Evolutionary conservation across 1,284 basidiomycete species (phyloP), one percentile per base, ranked within the genome.

Genomic region (Tilletia horrida): DNA sequence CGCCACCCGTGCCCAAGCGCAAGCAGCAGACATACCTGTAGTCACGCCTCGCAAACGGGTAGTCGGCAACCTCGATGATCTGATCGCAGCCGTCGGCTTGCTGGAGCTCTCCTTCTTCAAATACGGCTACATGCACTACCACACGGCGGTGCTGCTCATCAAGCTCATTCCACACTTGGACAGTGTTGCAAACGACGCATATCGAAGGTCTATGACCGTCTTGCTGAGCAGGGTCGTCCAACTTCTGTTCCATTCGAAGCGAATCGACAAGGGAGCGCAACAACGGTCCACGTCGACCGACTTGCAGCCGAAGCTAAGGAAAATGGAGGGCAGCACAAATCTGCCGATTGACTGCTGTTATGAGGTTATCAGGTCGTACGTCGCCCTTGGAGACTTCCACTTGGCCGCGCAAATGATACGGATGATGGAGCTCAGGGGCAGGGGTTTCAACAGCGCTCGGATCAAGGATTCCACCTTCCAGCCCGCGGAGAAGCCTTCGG

Each of bases 201-300:
- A n/a, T n/a, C n/a, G n/a, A 55, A 7, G n/a, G n/a, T 21, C 21
- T 21, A 18, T 55, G 21, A 18, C 23, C 13, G 6, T 25, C 18
- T 27, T 59, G 14, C 16, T 59, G 29, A 29, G 35, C 16, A 25
- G 29, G 16, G 55, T 59, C 31, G 31, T 29, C 29, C 55, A 59
- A 18, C 18, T 40, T 8, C 16, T 59, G 4, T 59, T 59, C 27
- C 29, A 31, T n/a, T 25, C 55, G 27, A 29, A 59, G 16, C 55
- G 55, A 1, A 59, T 59, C 27, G 55, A 59, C 31, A 29, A 18
- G 55, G 55, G 55, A 9, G 55, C 55, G 9, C 55, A 59, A 21
- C 55, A 40, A 29, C 23, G 55, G 25, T 25, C 14, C n/a, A 52
- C 13, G 50, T 40, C 35, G 6, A 40, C 35, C 4, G 35, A 40